Evolutionary conservation across 202 grass and related monocot genomes (phyloP), one percentile per base, ranked within the genome.

Genomic region (Schoenoplectus tabernaemontani): DNA sequence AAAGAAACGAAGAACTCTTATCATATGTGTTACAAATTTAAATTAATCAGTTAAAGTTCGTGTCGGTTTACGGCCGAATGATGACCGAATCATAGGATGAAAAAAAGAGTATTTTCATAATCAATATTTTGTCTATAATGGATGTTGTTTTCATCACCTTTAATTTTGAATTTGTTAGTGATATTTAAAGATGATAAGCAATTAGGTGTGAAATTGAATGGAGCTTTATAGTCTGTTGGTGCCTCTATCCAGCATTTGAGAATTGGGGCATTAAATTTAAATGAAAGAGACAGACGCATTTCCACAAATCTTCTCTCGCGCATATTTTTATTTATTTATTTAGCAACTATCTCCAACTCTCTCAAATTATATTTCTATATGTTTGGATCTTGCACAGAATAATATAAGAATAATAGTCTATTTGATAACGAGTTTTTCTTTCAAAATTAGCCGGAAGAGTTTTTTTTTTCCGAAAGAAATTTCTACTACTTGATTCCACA

Each of bases 281-380:
- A 28, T 24, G 76, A 78, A 26, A 78, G 19, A 59, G 76, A 78
- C 56, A 23, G 1, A 19, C 23, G 53, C 51, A 42, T 59, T 61
- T 59, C 76, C 76, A 78, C 56, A 36, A 78, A 78, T 78, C 76
- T 78, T n/a, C n/a, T n/a, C n/a, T n/a, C n/a, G n/a, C n/a, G n/a
- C n/a, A n/a, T n/a, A n/a, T n/a, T n/a, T n/a, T n/a, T n/a, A n/a
- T n/a, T n/a, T n/a, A n/a, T n/a, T n/a, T n/a, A n/a, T n/a, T n/a
- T n/a, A n/a, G n/a, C n/a, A n/a, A n/a, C n/a, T n/a, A n/a, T n/a
- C n/a, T n/a, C n/a, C n/a, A n/a, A n/a, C n/a, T n/a, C n/a, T n/a
- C n/a, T n/a, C n/a, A n/a, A n/a, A n/a, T n/a, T n/a, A n/a, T n/a
- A n/a, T n/a, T n/a, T n/a, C n/a, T n/a, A n/a, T n/a, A n/a, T n/a